Evolutionary conservation across 129 eudicot genomes (phyloP).

Genomic region (Flaveria brownii): DNA sequence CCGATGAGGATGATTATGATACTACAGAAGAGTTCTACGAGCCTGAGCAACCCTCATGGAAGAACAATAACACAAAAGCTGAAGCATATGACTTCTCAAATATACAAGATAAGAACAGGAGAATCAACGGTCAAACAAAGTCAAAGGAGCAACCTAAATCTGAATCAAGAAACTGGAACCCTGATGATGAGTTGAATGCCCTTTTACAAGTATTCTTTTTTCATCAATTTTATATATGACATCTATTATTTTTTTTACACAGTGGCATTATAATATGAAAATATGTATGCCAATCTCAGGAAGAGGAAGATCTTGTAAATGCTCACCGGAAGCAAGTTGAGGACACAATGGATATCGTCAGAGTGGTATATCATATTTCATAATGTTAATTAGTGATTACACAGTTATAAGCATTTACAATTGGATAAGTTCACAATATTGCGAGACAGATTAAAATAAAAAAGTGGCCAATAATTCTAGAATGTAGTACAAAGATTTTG

Average conservation of each 20-base stretch:
- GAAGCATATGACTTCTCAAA: conserved; percentile 44
- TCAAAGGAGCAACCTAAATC: conserved; percentile 66
- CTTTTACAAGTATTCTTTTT: conserved; percentile 60
- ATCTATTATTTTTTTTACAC: too few species aligned
- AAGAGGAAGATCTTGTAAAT: conserved; percentile 95
- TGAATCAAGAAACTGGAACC: conserved; percentile 50
- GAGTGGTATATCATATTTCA: conserved; percentile 53
- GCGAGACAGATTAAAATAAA: background rate
- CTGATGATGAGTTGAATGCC: conserved; percentile 70
- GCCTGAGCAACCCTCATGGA: conserved; percentile 60
- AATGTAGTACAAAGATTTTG: background rate
- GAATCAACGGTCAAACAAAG: conserved; percentile 59
- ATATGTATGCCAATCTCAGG: conserved; percentile 51
- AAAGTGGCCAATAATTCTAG: background rate
- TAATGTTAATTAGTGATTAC: background rate
- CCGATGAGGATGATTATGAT: conserved; percentile 74
- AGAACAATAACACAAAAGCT: conserved; percentile 43
- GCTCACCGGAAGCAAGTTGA: conserved; percentile 96
- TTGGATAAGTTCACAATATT: background rate
- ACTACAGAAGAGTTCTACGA: conserved; percentile 70
- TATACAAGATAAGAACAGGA: conserved; percentile 59
- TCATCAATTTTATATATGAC: background rate
- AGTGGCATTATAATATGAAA: too few species aligned
- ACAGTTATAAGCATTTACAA: background rate
- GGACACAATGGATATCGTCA: conserved; percentile 94